Conservation (phyloP, 2,329 filamentous ascomycete species). For the Chaetomium sp. region DNA sequence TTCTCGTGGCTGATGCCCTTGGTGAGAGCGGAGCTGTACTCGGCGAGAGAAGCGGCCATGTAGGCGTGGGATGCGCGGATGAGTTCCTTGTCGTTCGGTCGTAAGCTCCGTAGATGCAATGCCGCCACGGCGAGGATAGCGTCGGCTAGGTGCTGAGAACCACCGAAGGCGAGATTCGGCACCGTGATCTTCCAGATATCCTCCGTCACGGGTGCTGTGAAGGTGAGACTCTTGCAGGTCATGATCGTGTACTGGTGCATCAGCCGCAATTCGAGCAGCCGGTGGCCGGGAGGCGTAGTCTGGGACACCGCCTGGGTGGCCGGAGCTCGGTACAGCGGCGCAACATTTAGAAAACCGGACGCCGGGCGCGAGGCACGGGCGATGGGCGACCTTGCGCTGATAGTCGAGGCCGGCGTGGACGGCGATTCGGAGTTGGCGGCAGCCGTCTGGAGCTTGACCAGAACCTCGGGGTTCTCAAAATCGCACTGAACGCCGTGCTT, state of each 20-base stretch:
- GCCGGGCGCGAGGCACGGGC: conserved; percentile 20
- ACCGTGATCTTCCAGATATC: conserved; percentile 55
- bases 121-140: conserved; percentile 59
- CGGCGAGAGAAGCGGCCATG: conserved; percentile 55
- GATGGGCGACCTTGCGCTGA: conserved; percentile 24
- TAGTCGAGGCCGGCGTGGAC: conserved; percentile 19
- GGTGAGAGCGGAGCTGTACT: conserved; percentile 52
- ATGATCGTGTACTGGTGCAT: conserved; percentile 59
- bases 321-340: conserved; percentile 33
- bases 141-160: conserved; percentile 53
- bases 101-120: conserved; percentile 51
- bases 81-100: conserved; percentile 53
- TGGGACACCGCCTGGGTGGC: conserved; percentile 31
- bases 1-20: conserved; percentile 52
- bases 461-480: conserved; percentile 49
- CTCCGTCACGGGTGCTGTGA: conserved; percentile 44
- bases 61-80: conserved; percentile 58
- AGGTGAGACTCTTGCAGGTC: conserved; percentile 54
- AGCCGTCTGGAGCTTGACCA: conserved; percentile 38
- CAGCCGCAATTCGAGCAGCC: conserved; percentile 54
- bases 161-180: conserved; percentile 54
- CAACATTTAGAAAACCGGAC: conserved; percentile 15
- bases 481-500: conserved; percentile 63
- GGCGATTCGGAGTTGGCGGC: conserved; percentile 29
- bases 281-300: conserved; percentile 34